Percentiles rank a stretch among this genome's conserved stretches.
Conservation (phyloP, 768 basidiomycete species). For the Mycena kentingensis region DNA sequence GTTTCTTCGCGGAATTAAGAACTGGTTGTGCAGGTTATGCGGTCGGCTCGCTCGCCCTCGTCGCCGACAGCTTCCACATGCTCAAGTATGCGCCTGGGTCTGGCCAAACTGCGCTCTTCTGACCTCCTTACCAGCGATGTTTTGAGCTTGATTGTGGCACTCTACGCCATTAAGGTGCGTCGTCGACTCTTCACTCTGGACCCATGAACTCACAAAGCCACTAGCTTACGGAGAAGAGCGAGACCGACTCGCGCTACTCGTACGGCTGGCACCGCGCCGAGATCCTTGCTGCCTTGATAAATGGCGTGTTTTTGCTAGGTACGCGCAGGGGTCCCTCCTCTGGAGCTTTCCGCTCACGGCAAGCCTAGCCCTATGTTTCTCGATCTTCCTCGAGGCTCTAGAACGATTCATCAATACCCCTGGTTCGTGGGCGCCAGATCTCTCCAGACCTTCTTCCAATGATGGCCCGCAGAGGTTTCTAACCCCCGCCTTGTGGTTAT, state of each 20-base stretch:
- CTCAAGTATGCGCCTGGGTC: constrained; percentile 68
- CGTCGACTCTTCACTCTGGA: constrained; percentile 8
- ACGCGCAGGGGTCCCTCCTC: no score
- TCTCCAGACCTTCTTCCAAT: constrained; percentile 12
- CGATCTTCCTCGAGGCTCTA: constrained; percentile 90
- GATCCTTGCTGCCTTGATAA: constrained; percentile 91
- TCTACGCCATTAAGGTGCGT: constrained; percentile 86
- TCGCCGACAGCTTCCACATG: constrained; percentile 99
- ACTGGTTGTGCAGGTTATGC: constrained; percentile 94
- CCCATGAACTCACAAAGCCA: constrained; percentile 12
- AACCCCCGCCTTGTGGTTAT: constrained; percentile 87
- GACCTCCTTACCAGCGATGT: constrained; percentile 85
- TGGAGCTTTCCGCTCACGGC: no score
- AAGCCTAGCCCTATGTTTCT: constrained; percentile 88
- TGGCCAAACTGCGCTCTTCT: constrained; percentile 12
- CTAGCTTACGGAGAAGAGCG: constrained; percentile 65
- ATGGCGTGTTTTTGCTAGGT: constrained; percentile 89
- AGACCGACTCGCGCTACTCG: constrained; percentile 77
- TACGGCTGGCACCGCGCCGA: constrained; percentile 99
- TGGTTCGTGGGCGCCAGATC: constrained; percentile 48
- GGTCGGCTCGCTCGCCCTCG: constrained; percentile 90
- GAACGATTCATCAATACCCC: constrained; percentile 85
- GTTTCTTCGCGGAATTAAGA: neutral
- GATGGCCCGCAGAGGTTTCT: constrained; percentile 67
- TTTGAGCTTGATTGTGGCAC: constrained; percentile 90